Base-by-base conservation (phyloP, 257 asterid genomes). In the Pogostemon cablin region DNA sequence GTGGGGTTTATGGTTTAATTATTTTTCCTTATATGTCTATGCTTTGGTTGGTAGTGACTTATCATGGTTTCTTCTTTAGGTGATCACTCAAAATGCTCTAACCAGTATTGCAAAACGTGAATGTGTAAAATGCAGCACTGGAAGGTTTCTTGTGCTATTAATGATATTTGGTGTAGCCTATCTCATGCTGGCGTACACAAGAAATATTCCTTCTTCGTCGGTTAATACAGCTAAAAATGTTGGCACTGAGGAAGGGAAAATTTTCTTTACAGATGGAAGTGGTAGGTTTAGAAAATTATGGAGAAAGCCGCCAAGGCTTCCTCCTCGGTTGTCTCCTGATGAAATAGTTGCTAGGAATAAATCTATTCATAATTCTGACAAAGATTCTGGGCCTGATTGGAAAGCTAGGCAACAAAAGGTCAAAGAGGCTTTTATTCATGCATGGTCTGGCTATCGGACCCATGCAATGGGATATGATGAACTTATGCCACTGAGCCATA, bases 381-480 rank as follows among this genome's bases (percentile, higher is more conserved):
- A 73, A 35, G 81, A 78, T 40, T 72, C 73, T 34, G 86, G 83
- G 25, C 79, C 80, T 42, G 81, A 82, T 65, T 95, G 97, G 98
- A 79, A 71, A 57, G 82, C 78, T 68, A 81, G 93, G 76, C 93
- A 91, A 73, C 81, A 80, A 57, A 89, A 58, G 78, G 97, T 95
- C n/a, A 95, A 88, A 82, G 91, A 84, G 37, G 90, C 96, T 59
- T 95, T 95, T 84, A 60, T 86, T 44, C 98, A 95, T 71, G 98
- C 96, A 37, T 95, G 99, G 99, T 85, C 96, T 68, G 98, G 97
- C 56, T 95, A 95, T 78, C 83, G 74, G 58, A 65, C 58, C 48
- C 80, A 86, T 74, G 87, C 96, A 12, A 95, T 89, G 96, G 98
- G 98, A 42, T 84, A 86, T 72, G 98, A 95, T 79, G 98, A 95